A percentile compares a stretch with the other conserved stretches of the same genome.
These are phyloP conservation scores for Cornus suecica DNA, from an alignment of 148 eudicot species.

Conservation along the genomic window DNA sequence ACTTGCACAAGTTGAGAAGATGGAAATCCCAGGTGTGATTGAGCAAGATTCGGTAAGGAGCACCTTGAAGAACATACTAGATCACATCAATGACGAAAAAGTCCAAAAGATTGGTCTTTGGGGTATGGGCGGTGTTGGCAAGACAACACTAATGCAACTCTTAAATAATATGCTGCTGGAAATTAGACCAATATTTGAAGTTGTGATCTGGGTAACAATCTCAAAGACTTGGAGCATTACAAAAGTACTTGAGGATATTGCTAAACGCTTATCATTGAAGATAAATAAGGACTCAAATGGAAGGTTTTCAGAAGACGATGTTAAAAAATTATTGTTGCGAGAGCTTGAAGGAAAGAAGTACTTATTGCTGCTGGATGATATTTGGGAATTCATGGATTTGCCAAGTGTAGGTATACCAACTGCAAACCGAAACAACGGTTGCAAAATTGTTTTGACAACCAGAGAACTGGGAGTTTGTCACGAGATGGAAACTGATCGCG, in stretches of 20 bases:
- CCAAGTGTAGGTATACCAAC: background rate
- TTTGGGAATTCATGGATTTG: too few relatives aligned
- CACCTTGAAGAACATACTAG: background rate
- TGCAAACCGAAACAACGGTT: too few relatives aligned
- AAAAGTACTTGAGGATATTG: too few relatives aligned
- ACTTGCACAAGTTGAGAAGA: background rate
- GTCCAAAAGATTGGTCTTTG: background rate
- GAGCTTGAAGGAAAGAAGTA: too few relatives aligned
- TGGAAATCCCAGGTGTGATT: background rate
- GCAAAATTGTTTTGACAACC: conserved; percentile 3
- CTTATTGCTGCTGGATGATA: too few relatives aligned
- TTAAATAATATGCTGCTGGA: background rate
- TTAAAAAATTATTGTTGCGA: too few relatives aligned
- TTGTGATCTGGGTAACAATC: too few relatives aligned
- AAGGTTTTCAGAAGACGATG: too few relatives aligned
- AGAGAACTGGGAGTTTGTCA: background rate
- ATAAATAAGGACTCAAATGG: too few relatives aligned
- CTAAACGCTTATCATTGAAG: too few relatives aligned
- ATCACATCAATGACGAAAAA: background rate
- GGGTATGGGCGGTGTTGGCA: background rate
- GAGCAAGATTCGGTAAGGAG: background rate
- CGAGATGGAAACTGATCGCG: background rate
- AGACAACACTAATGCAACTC: background rate
- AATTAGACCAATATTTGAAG: background rate
- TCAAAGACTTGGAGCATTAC: too few relatives aligned